Base-by-base conservation (phyloP, 176 grass and related monocot species). In the Sorghum bicolor region DNA sequence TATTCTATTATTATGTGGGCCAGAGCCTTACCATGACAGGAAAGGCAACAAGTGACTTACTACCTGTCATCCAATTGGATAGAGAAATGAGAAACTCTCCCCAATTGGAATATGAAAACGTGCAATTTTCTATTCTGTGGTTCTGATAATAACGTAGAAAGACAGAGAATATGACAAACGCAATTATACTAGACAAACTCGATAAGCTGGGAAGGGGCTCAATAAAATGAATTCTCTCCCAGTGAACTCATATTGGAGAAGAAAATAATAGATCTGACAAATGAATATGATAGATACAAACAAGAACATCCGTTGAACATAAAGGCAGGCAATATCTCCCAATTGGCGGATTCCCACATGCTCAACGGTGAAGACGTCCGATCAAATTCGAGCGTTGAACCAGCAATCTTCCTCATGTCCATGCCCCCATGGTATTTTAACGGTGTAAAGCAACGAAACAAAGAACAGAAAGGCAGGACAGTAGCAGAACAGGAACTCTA, bases 251-350 rank as follows among this genome's bases (percentile, higher is more conserved):
- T 25, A 57, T 30, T 3, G 25, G 24, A 14, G 44, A 9, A 67
- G 33, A 53, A 80, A 53, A 80, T 43, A 50, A n/a, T 25, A 81
- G 85, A 86, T 86, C 84, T 74, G 32, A 29, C 3, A 67, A 33
- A 63, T 41, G 10, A 81, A 32, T 26, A 57, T 67, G 60, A 52
- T 40, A 13, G 33, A 31, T 32, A 33, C 43, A 67, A 24, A 15
- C 3, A 74, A 40, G 26, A 73, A 39, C 76, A 52, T 6, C 53
- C 2, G 34, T 66, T 66, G 57, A 34, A 15, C 22, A n/a, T 10
- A 34, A 31, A 72, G 16, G 13, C 37, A 45, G 29, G 29, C 45
- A 40, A 65, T 24, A 75, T 81, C 48, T 67, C 4, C 2, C 2
- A 22, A 74, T 34, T 72, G 43, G n/a, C 16, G 5, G 16, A 13